Percentiles rank a stretch among this genome's conserved stretches.
Conservation (phyloP, 768 basidiomycete species). For the Hortiboletus flavorubellus region DNA sequence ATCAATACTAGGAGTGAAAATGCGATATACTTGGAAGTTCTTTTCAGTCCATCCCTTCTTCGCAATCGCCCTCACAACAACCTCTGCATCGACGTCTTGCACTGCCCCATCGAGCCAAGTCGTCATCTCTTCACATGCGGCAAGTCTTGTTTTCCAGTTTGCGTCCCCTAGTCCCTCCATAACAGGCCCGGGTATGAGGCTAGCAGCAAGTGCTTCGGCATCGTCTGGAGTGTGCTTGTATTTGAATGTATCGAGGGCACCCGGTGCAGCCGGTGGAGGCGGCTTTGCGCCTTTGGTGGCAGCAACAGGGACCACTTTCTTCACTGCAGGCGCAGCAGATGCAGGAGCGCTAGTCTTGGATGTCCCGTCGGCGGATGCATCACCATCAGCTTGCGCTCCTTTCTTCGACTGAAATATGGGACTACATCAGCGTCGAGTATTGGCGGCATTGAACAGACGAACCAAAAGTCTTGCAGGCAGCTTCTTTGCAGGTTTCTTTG, state of each 20-base stretch:
- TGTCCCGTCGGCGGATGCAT: slow-evolving; percentile 11
- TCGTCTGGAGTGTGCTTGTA: slow-evolving; percentile 91
- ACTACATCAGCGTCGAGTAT: slow-evolving; percentile 1
- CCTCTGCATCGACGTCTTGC: slow-evolving; percentile 75
- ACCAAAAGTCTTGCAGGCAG: slow-evolving; percentile 48
- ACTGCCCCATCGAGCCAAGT: slow-evolving; percentile 74
- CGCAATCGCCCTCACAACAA: slow-evolving; percentile 79
- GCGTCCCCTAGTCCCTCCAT: slow-evolving; percentile 75
- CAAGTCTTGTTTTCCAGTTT: slow-evolving; percentile 91
- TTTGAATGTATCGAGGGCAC: slow-evolving; percentile 79
- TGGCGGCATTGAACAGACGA: background rate
- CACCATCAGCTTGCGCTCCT: slow-evolving; percentile 34
- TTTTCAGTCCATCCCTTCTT: slow-evolving; percentile 99
- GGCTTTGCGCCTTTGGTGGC: slow-evolving; percentile 46
- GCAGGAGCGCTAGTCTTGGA: slow-evolving; percentile 27
- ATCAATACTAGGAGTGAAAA: background rate
- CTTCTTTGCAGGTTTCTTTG: slow-evolving; percentile 49
- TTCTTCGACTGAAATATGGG: slow-evolving; percentile 51
- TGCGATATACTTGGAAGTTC: slow-evolving; percentile 81
- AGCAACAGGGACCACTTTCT: slow-evolving; percentile 43
- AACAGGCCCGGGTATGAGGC: slow-evolving; percentile 67
- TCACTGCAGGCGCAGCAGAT: slow-evolving; percentile 32
- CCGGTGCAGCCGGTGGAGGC: slow-evolving; percentile 45
- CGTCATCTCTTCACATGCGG: slow-evolving; percentile 82
- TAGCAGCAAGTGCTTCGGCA: slow-evolving; percentile 75